Base-by-base conservation (phyloP, 495 filamentous ascomycete species). In the Penicillium coprophilum region DNA sequence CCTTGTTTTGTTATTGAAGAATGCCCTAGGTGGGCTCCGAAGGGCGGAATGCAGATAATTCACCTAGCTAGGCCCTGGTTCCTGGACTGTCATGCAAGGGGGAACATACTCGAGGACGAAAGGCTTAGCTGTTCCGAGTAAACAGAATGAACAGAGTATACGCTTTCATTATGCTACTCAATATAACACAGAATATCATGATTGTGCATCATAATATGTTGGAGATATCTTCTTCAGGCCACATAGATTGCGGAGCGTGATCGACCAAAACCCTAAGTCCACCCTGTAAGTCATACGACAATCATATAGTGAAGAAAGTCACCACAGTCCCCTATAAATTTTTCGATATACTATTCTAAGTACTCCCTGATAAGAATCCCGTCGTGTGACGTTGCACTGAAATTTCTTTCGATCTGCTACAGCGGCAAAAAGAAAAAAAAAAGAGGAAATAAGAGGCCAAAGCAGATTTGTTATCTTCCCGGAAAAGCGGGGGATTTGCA, bases 31-130 rank as follows among this genome's bases (percentile, higher is more conserved):
- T 55, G 47, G 39, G 13, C 24, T 41, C 9, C n/a, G 36, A 19
- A 6, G 47, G 21, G 46, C 31, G 59, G 65, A 57, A 68, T 68
- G 65, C 50, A 34, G 49, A 57, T 48, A 44, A 34, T 53, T 54
- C 0, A 15, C 62, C 56, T 4, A 32, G 21, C 19, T 41, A n/a
- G 46, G 56, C 19, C 9, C n/a, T 39, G 30, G 15, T 32, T 51
- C 46, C 21, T 40, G 31, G 9, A 30, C 13, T 32, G 1, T 13
- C 24, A 58, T 4, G 63, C 59, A 68, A 68, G 65, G 65, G 57
- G 62, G 32, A 12, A 12, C 28, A 43, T 63, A 63, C 60, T 15
- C 62, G 57, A 27, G 46, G 23, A 39, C 13, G 53, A 36, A 46
- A 20, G 24, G 40, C 19, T 41, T 23, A 9, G 53, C 24, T 6